A percentile compares a stretch with the other conserved stretches of the same genome.
Conservation (phyloP, 2,329 filamentous ascomycete species). For the Fusarium temperatum region DNA sequence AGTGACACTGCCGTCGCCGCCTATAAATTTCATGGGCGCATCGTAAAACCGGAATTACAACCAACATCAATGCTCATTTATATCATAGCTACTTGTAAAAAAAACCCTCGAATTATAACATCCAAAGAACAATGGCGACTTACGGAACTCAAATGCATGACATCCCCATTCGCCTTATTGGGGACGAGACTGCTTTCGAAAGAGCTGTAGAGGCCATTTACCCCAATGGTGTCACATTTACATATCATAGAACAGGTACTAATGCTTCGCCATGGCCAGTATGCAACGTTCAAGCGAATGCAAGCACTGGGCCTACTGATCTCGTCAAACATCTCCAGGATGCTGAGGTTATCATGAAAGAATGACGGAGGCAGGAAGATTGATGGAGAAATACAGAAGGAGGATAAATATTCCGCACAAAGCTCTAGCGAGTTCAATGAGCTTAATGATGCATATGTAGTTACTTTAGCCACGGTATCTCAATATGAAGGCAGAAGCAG, state of each 20-base stretch:
- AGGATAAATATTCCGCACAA: rapidly evolving
- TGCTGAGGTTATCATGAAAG: neutral
- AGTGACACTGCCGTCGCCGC: neutral
- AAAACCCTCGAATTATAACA: rapidly evolving
- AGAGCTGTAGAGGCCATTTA: neutral
- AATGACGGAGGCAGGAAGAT: rapidly evolving
- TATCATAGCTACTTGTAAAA: rapidly evolving
- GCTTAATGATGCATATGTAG: no score
- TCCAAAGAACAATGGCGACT: neutral
- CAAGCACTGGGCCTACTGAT: neutral
- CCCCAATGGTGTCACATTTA: neutral
- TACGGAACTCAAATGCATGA: neutral
- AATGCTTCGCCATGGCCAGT: neutral
- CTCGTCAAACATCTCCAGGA: neutral
- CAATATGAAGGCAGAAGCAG: rapidly evolving
- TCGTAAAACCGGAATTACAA: rapidly evolving
- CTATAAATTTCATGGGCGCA: neutral
- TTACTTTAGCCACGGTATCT: no score
- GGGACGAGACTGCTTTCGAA: neutral
- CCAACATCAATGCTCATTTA: neutral
- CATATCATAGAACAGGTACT: neutral
- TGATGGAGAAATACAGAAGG: rapidly evolving
- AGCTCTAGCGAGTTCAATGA: rapidly evolving
- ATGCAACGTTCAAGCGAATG: neutral
- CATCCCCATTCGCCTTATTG: neutral